Evolutionary conservation across 1,284 basidiomycete genomes (phyloP).

Genomic region (Inonotus hispidus): DNA sequence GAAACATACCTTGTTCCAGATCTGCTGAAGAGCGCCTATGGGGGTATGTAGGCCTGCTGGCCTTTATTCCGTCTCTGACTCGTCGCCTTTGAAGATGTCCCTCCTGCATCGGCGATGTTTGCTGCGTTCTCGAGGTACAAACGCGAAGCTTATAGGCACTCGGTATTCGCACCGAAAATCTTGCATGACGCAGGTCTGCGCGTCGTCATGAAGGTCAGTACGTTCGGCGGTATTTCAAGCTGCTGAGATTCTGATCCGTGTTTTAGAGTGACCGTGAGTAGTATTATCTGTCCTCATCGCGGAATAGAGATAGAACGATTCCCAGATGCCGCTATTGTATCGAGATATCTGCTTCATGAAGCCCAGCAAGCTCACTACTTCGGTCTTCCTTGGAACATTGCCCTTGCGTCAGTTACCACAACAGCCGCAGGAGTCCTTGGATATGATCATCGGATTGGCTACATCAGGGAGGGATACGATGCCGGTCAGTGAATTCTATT

Average conservation of each 20-base stretch:
- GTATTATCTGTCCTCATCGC: neutral
- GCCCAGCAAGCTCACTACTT: conserved; percentile 49
- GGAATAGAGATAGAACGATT: neutral
- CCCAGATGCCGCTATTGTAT: conserved; percentile 27
- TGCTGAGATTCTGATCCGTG: neutral
- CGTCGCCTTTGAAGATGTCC: conserved; percentile 19
- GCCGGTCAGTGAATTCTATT: conserved; percentile 23
- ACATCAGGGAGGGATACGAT: conserved; percentile 35
- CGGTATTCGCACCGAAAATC: conserved; percentile 46
- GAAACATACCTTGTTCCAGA: conserved; percentile 48
- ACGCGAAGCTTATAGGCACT: conserved; percentile 45
- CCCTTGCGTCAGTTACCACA: conserved; percentile 39
- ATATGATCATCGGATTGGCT: conserved; percentile 48
- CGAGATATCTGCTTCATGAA: conserved; percentile 45
- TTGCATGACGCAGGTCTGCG: conserved; percentile 40
- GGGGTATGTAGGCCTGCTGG: conserved; percentile 9
- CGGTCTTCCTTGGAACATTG: conserved; percentile 25
- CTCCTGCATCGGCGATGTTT: conserved; percentile 50
- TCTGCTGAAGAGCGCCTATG: conserved; percentile 40
- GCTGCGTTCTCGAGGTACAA: conserved; percentile 44
- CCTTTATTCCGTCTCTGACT: neutral
- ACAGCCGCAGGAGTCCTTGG: conserved; percentile 43
- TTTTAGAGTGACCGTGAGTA: conserved; percentile 41
- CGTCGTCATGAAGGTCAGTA: conserved; percentile 35
- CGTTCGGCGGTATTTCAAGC: neutral